A percentile compares a stretch with the other conserved stretches of the same genome.
Evolutionary conservation across 805 yeast genomes (phyloP).

Genomic region (Debaryomyces prosopidis): DNA sequence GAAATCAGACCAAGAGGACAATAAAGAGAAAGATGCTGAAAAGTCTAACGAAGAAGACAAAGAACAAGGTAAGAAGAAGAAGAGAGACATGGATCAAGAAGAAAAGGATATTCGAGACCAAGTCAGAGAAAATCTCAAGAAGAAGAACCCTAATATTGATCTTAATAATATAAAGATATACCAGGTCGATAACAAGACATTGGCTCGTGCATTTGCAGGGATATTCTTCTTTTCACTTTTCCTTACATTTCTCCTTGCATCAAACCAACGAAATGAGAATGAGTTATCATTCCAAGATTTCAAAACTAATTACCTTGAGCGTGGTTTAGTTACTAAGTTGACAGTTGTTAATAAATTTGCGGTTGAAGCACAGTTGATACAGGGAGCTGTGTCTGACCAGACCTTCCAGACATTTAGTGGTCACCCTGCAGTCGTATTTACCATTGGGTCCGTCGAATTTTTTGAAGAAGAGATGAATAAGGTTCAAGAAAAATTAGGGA

Average conservation of each 20-base stretch:
- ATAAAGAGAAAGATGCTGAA: slow-evolving; percentile 1
- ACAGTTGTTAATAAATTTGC: slow-evolving; percentile 70
- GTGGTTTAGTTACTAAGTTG: slow-evolving; percentile 73
- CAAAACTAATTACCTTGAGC: slow-evolving; percentile 72
- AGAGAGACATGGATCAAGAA: slow-evolving; percentile 20
- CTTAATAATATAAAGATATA: slow-evolving; percentile 31
- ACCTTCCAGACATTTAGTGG: slow-evolving; percentile 39
- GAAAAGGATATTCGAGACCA: slow-evolving; percentile 37
- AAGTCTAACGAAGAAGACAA: slow-evolving; percentile 10
- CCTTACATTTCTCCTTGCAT: slow-evolving; percentile 9
- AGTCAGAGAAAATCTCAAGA: slow-evolving; percentile 28
- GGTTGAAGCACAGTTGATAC: slow-evolving; percentile 68
- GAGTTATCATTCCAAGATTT: slow-evolving; percentile 75
- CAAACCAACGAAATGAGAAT: slow-evolving; percentile 15
- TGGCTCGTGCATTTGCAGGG: slow-evolving; percentile 17
- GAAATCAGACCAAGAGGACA: slow-evolving; percentile 1
- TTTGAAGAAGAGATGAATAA: slow-evolving; percentile 81
- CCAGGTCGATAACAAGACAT: slow-evolving; percentile 18
- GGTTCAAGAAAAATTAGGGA: slow-evolving; percentile 67
- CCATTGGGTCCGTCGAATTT: slow-evolving; percentile 83
- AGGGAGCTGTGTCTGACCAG: slow-evolving; percentile 42
- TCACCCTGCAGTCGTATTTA: slow-evolving; percentile 59
- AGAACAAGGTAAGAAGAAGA: slow-evolving; percentile 8
- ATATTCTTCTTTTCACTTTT: slow-evolving; percentile 19
- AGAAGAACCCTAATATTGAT: slow-evolving; percentile 27